Evolutionary conservation across 208 protist species (phyloP).

Genomic region (Crithidia bombi): DNA sequence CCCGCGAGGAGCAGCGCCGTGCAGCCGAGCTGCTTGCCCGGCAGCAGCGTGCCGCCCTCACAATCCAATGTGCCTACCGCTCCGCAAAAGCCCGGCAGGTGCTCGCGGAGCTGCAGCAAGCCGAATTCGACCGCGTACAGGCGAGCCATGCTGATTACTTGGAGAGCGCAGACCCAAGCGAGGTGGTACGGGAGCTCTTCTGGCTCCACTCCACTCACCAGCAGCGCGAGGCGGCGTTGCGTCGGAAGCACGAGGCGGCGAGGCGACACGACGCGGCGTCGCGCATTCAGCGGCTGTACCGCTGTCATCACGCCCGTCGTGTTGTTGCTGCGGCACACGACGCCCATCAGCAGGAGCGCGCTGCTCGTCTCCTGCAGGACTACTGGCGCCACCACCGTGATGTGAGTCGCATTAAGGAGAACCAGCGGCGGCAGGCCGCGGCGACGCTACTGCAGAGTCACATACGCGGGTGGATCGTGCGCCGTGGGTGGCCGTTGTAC

Average conservation of each 20-base stretch:
- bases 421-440: slow-evolving; percentile 40
- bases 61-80: slow-evolving; percentile 75
- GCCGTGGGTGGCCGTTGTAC: slow-evolving; percentile 56
- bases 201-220: slow-evolving; percentile 64
- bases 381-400: slow-evolving; percentile 60
- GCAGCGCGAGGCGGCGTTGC: slow-evolving; percentile 42
- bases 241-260: slow-evolving; percentile 35
- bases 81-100: slow-evolving; percentile 38
- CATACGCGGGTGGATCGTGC: slow-evolving; percentile 71
- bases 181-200: slow-evolving; percentile 86
- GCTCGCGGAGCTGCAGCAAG: slow-evolving; percentile 30
- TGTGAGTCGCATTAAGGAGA: slow-evolving; percentile 30
- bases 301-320: slow-evolving; percentile 35
- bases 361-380: slow-evolving; percentile 54
- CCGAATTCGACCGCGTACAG: slow-evolving; percentile 47
- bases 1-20: slow-evolving; percentile 43
- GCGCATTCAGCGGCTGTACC: slow-evolving; percentile 66
- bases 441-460: slow-evolving; percentile 68
- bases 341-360: slow-evolving; percentile 22
- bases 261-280: slow-evolving; percentile 39
- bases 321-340: slow-evolving; percentile 25
- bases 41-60: slow-evolving; percentile 57
- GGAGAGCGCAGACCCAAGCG: slow-evolving; percentile 60
- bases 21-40: slow-evolving; percentile 38
- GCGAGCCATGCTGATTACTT: slow-evolving; percentile 53